Conservation (phyloP, 2,329 filamentous ascomycete genomes). For the Rutstroemia sp. region DNA sequence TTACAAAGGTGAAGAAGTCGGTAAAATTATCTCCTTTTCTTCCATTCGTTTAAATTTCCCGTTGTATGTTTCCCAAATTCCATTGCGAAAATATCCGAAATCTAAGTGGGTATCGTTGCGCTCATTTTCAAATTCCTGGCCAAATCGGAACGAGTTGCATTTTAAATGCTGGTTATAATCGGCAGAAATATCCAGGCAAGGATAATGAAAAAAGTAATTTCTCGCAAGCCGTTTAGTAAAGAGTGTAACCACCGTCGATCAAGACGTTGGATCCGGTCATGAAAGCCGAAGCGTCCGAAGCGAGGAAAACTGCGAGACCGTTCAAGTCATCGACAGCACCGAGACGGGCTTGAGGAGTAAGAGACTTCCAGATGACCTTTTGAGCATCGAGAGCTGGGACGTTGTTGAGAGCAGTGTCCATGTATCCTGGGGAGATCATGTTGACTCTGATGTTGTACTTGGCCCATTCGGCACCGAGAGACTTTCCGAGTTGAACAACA, state of each 20-base stretch:
- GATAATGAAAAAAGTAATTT: constrained; percentile 8
- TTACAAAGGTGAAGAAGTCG: background rate
- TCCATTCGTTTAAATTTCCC: background rate
- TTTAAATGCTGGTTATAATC: background rate
- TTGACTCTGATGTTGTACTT: constrained; percentile 76
- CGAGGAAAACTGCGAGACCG: constrained; percentile 68
- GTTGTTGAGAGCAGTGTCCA: constrained; percentile 77
- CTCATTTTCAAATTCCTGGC: background rate
- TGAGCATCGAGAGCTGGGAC: constrained; percentile 71
- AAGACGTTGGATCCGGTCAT: constrained; percentile 66
- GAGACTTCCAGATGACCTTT: constrained; percentile 72
- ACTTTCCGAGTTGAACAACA: constrained; percentile 71
- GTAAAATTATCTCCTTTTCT: background rate
- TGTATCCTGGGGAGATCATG: constrained; percentile 75
- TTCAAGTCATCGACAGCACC: constrained; percentile 71
- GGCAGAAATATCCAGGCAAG: constrained; percentile 2
- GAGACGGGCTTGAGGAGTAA: constrained; percentile 67
- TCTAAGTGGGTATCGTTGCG: background rate
- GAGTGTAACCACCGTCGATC: constrained; percentile 29
- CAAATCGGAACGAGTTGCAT: background rate
- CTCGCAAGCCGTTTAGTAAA: constrained; percentile 23
- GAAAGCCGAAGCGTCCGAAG: constrained; percentile 63
- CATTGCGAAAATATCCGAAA: background rate
- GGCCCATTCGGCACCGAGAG: constrained; percentile 77
- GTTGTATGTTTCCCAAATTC: background rate